phyloP scores from a whole-genome alignment of 192 early-diverging fungal genomes.

The Kappamyces sp. region DNA sequence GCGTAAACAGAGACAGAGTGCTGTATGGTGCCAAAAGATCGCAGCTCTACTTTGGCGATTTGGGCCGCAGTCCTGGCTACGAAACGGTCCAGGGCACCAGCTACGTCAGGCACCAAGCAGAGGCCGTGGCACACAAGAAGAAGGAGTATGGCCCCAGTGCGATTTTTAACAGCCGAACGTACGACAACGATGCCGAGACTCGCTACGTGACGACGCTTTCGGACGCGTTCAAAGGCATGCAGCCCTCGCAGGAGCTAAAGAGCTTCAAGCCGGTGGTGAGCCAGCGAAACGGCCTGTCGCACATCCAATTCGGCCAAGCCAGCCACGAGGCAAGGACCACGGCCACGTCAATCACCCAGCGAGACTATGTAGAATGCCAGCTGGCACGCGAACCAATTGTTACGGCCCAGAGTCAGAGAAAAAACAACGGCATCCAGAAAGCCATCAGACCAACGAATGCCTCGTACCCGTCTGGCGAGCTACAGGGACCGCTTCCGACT shows the following conservation, averaged over 20 bases:
- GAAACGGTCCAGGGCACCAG: neutral
- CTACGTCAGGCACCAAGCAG: neutral
- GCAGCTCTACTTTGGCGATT: constrained; percentile 1
- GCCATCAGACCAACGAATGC: neutral
- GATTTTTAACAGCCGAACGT: neutral
- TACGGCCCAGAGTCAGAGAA: neutral
- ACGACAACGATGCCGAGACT: neutral
- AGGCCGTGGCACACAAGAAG: neutral
- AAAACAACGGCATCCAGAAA: constrained; percentile 2
- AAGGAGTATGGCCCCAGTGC: neutral
- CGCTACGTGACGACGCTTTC: constrained; percentile 1
- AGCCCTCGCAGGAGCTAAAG: neutral
- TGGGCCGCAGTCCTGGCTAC: neutral
- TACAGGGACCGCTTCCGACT: no score
- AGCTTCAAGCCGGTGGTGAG: neutral
- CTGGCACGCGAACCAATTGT: neutral
- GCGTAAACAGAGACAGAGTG: neutral
- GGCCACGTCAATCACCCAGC: constrained; percentile 5
- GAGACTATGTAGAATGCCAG: neutral
- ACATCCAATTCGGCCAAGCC: constrained; percentile 10
- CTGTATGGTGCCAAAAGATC: neutral
- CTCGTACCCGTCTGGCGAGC: no score
- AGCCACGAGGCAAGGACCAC: neutral
- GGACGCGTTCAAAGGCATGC: neutral
- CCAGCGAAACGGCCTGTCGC: neutral